Base-by-base conservation (phyloP, 768 basidiomycete genomes). In the Cyathus striatus region DNA sequence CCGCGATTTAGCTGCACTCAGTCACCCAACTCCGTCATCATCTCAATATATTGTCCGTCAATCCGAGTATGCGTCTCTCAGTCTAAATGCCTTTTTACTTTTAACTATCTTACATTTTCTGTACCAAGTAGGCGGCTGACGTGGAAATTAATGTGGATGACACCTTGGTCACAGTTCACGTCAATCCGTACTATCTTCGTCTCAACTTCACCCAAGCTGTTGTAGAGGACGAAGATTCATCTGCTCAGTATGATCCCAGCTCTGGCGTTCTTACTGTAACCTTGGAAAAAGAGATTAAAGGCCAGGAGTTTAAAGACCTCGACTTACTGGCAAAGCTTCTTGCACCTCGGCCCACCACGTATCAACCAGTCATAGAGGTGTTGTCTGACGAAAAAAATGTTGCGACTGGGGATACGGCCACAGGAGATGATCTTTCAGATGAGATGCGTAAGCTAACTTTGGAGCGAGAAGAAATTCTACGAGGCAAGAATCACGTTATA, bases 101-200 rank as follows among this genome's bases (percentile, higher is more conserved):
- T 41, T 44, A 51, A 49, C 45, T 21, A 43, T 46, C 30, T 30
- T 36, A 43, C 48, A 30, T 6, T 40, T n/a, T n/a, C n/a, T n/a
- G n/a, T 14, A 27, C 37, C 53, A 65, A 69, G 60, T 75, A 91
- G 89, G 86, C 90, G 9, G 77, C 83, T 32, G 90, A 91, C 49
- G 78, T 82, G 23, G 90, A 91, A 59, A 82, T 90, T 39, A 71
- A 84, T 49, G 78, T 89, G 43, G 83, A 88, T 54, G 78, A 78
- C 41, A 76, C 76, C 21, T 61, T 84, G 38, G 71, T 91, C 57
- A 81, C 79, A 16, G 64, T 90, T 30, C 81, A 91, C 53, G 76
- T 90, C 58, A 87, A 86, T 45, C 90, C 90, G 2, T 93, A 91
- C 57, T 92, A 86, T 53, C 71, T 92, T 41, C 82, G 88, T 1